Base-by-base conservation (phyloP, 176 grass and related monocot genomes). In the Lolium multiflorum region DNA sequence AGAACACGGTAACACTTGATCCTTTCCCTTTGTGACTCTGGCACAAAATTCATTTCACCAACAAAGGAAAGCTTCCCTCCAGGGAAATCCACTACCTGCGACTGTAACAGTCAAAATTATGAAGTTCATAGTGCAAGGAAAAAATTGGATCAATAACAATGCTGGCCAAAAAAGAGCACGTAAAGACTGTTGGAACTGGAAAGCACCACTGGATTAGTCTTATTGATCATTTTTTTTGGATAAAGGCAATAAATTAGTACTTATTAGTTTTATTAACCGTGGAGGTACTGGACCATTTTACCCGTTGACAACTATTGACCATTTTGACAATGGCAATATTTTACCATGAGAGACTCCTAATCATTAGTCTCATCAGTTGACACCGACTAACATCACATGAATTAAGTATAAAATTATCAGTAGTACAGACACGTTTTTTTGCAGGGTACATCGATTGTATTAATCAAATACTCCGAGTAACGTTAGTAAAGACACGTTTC, bases 1-100 rank as follows among this genome's bases (percentile, higher is more conserved):
- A 99, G 88, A 85, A 99, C 92, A 57, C 94, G 89, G 20, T 99
- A 99, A 78, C 97, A 99, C 59, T 66, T 93, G 16, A 99, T 89
- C 83, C 97, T 92, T 79, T 96, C 94, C 52, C 46, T 83, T 17
- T 82, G 61, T 6, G 92, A 96, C 54, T 92, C 97, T 2, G 90
- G 87, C 11, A 99, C 47, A 78, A 99, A 94, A 58, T 78, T 93
- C 90, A 99, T 96, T 90, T 91, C 89, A 50, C 92, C 82, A 47
- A 87, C 77, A 68, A 99, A 93, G 44, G 92, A 88, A 58, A 99
- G 94, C 82, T 96, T 93, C 31, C 97, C 94, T 81, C 97, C 97
- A 85, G 97, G 97, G 75, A 99, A 99, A 74, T 94, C 94, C 13
- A 96, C 24, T 54, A 66, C 85, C 92, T 99, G 82, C 44, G 57